These are phyloP conservation scores for Boletales sp. DNA, from an alignment of 768 basidiomycete species.

Conservation along the genomic window DNA sequence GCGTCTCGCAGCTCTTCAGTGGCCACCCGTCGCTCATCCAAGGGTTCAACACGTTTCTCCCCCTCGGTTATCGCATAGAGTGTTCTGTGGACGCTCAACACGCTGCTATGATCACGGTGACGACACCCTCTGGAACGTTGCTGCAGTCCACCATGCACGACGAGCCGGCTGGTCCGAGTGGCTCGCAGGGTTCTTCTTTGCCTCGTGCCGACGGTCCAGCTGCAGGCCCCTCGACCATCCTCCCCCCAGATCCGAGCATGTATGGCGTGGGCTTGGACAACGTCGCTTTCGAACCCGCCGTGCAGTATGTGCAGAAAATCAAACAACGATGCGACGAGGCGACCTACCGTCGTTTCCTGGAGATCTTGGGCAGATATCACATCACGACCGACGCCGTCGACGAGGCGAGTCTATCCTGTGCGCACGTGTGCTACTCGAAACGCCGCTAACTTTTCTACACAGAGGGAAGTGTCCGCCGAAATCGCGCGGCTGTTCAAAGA, in stretches of 20 bases:
- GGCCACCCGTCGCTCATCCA: constrained; percentile 90
- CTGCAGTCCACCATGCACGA: constrained; percentile 48
- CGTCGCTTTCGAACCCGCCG: constrained; percentile 68
- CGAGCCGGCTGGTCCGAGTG: constrained; percentile 37
- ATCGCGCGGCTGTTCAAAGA: constrained; percentile 72
- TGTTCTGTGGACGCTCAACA: constrained; percentile 64
- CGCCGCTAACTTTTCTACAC: neutral
- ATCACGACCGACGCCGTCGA: constrained; percentile 57
- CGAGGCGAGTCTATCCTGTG: constrained; percentile 40
- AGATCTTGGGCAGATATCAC: constrained; percentile 66
- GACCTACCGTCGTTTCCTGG: constrained; percentile 76
- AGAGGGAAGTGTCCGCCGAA: constrained; percentile 64
- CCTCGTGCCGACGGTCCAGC: constrained; percentile 17
- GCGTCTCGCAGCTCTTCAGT: constrained; percentile 89
- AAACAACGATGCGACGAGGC: constrained; percentile 91
- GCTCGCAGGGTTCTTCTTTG: constrained; percentile 37
- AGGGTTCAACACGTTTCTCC: constrained; percentile 98
- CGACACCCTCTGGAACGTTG: constrained; percentile 66
- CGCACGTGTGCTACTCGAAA: neutral
- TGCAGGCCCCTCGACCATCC: constrained; percentile 2
- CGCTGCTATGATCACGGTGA: constrained; percentile 68
- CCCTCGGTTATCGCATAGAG: constrained; percentile 91
- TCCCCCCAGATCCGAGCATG: constrained; percentile 19
- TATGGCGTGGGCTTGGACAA: constrained; percentile 36
- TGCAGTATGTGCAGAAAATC: constrained; percentile 96